phyloP scores from a whole-genome alignment of 345 rosid genomes.

The Trapa incisa region DNA sequence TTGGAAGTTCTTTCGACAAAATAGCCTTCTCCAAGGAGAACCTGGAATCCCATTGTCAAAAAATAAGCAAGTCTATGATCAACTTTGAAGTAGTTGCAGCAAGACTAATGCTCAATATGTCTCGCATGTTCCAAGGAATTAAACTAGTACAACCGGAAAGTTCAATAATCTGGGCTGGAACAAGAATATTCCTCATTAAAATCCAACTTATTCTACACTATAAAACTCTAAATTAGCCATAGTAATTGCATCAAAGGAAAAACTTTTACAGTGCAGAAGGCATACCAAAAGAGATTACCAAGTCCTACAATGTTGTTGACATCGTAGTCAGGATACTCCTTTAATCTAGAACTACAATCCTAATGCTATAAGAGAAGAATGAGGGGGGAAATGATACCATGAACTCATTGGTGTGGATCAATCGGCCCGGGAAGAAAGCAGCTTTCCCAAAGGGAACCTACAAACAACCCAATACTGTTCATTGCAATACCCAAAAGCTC shows the following conservation, averaged over 20 bases:
- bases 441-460: conserved; percentile 82
- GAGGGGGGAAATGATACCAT: conserved; percentile 28
- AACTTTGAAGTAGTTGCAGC: neutral
- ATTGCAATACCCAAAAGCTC: neutral
- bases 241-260: neutral
- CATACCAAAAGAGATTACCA: too few species aligned
- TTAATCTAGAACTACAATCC: neutral
- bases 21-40: conserved; percentile 75
- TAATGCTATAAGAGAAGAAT: neutral
- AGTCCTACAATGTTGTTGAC: too few species aligned
- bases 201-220: neutral
- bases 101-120: neutral
- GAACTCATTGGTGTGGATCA: conserved; percentile 81
- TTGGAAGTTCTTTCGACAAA: conserved; percentile 61
- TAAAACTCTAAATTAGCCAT: neutral
- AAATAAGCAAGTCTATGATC: neutral
- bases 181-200: neutral
- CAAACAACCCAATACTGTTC: neutral
- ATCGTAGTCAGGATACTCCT: neutral
- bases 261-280: neutral
- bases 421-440: conserved; percentile 78
- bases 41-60: conserved; percentile 21
- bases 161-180: neutral
- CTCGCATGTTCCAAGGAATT: neutral
- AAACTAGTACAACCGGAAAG: neutral